Evolutionary conservation across 192 early-diverging fungal genomes (phyloP), one percentile per base, ranked within the genome.

Genomic region (Nowakowskiella sp.): DNA sequence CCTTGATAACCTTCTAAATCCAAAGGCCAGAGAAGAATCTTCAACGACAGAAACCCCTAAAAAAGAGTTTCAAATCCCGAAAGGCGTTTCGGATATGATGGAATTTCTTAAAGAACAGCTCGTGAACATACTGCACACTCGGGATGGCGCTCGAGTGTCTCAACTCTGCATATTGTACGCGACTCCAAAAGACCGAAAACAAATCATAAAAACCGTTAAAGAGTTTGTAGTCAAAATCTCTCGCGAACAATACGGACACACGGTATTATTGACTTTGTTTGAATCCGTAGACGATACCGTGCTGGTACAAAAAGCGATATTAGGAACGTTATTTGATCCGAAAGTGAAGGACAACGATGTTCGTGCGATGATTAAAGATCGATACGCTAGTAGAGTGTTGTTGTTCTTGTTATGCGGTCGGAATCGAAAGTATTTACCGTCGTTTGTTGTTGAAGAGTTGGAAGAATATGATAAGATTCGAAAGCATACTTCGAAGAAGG

Each of bases 251-350:
- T 85, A 90, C 60, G 94, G 91, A 13, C 80, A 93, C 48, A 71
- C 85, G 30, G 91, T 92, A 2, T 70, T 97, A 39, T 54, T 97
- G 1, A 72, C 80, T 47, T 68, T 84, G 31, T 82, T 94, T 61
- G 91, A 94, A 65, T 83, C 82, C 51, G 76, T 93, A 13, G 94
- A 97, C 66, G 94, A 97, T 67, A 97, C 92, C 8, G 88, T 92
- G 24, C 68, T 92, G 27, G 66, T 90, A 36, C 58, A 65, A 47
- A 94, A 92, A 60, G 65, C 83, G 23, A 73, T 97, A 49, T 53
- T 97, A 44, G 33, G 26, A 1, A 70, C 72, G 64, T 59, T 76
- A 30, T 44, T 69, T 21, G 55, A 53, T 5, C 23, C 47, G 19
- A 50, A 51, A 31, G 58, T 31, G 60, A 68, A 44, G 80, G 71